Evolutionary conservation across 2,329 filamentous ascomycete species (phyloP), one percentile per base, ranked within the genome.

Genomic region (Fusarium sterilihyphosum): DNA sequence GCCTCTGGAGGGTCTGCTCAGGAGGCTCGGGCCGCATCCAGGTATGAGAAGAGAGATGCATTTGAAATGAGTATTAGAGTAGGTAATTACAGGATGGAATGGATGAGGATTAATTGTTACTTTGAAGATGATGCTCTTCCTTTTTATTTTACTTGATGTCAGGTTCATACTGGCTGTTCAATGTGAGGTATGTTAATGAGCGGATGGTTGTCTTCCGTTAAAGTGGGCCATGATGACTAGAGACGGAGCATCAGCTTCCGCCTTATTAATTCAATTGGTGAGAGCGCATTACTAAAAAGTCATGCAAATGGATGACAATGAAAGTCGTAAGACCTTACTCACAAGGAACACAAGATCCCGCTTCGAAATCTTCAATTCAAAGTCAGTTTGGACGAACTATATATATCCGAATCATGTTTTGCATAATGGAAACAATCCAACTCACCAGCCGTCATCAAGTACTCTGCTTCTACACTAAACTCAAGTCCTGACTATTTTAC

Each of bases 1-100:
- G 71, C 1, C 71, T 68, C 6, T 71, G 26, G 2, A 76, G 64
- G 14, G 71, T 77, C n/a, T 52, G 59, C 16, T 75, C 72, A 1
- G 77, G 61, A 16, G 70, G 50, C 44, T 75, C 72, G 12, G 70
- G 67, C 14, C 74, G 70, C 74, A 77, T 77, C 74, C 72, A 77
- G 7, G 66, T 77, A 38, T 77, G 74, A 18, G 74, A 61, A 47
- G 64, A 73, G 3, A 75, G 46, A 64, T 77, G 74, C 74, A 77
- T 77, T 18, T 8, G 33, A 37, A 38, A 29, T 29, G 24, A 22
- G 17, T 18, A 33, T 2, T 10, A 5, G 3, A 2, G 2, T 2
- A 9, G 10, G 9, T 20, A 1, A 8, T 11, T 8, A 2, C 3
- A 14, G 12, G 8, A 0, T 2, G 0, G 2, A 4, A 3, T 24